phyloP scores from a whole-genome alignment of 169 alveolate species.

The Plasmodium inui region DNA sequence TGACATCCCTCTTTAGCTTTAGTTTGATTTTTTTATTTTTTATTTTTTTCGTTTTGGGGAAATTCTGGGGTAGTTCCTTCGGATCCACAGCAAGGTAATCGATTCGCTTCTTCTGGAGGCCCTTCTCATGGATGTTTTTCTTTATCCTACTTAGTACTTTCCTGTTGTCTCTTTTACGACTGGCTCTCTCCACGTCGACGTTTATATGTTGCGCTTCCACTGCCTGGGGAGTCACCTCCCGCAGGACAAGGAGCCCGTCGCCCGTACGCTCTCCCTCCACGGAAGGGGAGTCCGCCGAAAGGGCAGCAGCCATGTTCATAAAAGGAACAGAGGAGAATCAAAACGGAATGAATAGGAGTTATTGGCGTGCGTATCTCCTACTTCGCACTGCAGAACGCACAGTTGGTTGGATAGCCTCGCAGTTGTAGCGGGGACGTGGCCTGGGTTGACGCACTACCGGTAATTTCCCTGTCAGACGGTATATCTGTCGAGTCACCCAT shows the following conservation, averaged over 20 bases:
- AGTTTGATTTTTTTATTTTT: constrained; percentile 38
- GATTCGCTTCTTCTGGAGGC: neutral
- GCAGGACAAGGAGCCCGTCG: neutral
- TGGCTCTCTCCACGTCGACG: neutral
- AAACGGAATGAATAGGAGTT: neutral
- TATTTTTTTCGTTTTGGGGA: constrained; percentile 61
- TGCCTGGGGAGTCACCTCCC: constrained; percentile 18
- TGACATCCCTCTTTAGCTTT: constrained; percentile 28
- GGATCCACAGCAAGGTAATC: neutral
- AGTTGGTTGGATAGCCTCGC: too few relatives aligned
- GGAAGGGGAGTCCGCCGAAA: neutral
- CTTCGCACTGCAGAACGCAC: neutral
- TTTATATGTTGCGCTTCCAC: constrained; percentile 1
- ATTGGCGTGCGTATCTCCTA: neutral
- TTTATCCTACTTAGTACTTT: neutral
- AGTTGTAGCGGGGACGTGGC: neutral
- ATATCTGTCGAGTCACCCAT: neutral
- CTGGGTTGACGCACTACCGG: neutral
- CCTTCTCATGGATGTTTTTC: neutral
- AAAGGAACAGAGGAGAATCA: neutral
- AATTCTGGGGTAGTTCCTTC: neutral
- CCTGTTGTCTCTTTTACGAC: neutral
- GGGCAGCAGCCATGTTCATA: neutral
- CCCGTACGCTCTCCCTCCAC: neutral
- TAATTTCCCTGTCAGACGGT: neutral